Percentiles rank a stretch among this genome's conserved stretches.
Evolutionary conservation across 2,329 filamentous ascomycete genomes (phyloP).

Genomic region (Dryadomyces sulphureus): DNA sequence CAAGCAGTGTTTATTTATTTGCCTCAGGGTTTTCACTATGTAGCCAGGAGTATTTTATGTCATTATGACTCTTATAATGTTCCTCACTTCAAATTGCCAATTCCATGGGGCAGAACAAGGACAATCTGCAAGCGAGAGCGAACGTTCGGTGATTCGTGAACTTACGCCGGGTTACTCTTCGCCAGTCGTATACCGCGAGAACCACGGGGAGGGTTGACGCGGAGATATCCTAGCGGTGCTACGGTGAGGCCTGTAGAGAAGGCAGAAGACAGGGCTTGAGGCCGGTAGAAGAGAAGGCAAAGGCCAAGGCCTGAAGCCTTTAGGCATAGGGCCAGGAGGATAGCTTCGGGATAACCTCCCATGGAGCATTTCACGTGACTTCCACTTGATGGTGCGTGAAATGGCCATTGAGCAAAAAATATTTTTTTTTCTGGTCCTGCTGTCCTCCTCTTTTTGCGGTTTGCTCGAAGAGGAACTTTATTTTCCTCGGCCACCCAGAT

Average conservation of each 20-base stretch:
- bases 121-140: slow-evolving; percentile 72
- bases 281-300: not conserved
- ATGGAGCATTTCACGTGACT: slow-evolving; percentile 54
- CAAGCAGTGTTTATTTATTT: slow-evolving; percentile 5
- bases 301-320: too few species aligned
- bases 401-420: slow-evolving; percentile 50
- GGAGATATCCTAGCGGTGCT: slow-evolving; percentile 78
- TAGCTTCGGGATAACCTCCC: slow-evolving; percentile 60
- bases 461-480: slow-evolving; percentile 8
- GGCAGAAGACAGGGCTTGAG: not conserved
- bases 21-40: slow-evolving; percentile 5
- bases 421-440: slow-evolving; percentile 20
- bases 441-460: slow-evolving; percentile 3
- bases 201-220: slow-evolving; percentile 60
- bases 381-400: slow-evolving; percentile 31
- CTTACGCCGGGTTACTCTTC: slow-evolving; percentile 51
- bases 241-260: too few species aligned
- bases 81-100: slow-evolving; percentile 73
- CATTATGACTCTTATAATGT: too few species aligned
- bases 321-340: too few species aligned
- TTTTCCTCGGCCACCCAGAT: slow-evolving; percentile 6
- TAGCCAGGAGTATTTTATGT: slow-evolving; percentile 5
- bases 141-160: slow-evolving; percentile 26
- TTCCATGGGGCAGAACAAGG: slow-evolving; percentile 41
- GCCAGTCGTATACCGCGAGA: slow-evolving; percentile 90